Conservation (phyloP, 2,329 filamentous ascomycete genomes). For the Neopestalotiopsis rosae region DNA sequence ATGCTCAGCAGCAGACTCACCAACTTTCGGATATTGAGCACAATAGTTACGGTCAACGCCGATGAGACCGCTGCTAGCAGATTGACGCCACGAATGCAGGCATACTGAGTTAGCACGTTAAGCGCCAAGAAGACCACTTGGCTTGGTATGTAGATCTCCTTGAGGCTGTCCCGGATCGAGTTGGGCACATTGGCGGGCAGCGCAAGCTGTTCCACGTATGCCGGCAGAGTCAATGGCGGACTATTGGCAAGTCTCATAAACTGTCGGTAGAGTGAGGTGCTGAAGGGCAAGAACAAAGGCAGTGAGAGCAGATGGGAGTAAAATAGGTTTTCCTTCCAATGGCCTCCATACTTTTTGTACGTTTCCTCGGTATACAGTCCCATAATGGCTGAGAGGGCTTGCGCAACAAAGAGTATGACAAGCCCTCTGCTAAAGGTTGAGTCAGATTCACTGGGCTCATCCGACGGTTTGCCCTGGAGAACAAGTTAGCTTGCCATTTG, state of each 20-base stretch:
- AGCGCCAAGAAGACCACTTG: slow-evolving; percentile 74
- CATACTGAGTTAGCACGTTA: slow-evolving; percentile 89
- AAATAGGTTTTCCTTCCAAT: slow-evolving; percentile 96
- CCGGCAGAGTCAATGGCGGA: slow-evolving; percentile 58
- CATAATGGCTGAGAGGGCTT: slow-evolving; percentile 91
- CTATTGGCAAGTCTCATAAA: slow-evolving; percentile 69
- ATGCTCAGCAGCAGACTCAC: slow-evolving; percentile 91
- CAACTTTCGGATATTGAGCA: slow-evolving; percentile 93
- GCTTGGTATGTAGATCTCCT: slow-evolving; percentile 60
- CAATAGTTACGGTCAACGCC: slow-evolving; percentile 93
- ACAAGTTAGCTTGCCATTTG: slow-evolving; percentile 30
- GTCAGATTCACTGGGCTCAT: slow-evolving; percentile 32
- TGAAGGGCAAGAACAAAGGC: slow-evolving; percentile 76
- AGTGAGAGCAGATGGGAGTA: slow-evolving; percentile 83
- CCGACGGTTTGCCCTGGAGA: slow-evolving; percentile 29
- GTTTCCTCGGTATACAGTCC: slow-evolving; percentile 93
- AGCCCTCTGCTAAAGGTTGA: slow-evolving; percentile 71
- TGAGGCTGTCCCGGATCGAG: slow-evolving; percentile 42
- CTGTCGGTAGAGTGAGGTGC: slow-evolving; percentile 68
- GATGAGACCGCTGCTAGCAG: slow-evolving; percentile 87
- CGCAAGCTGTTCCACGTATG: slow-evolving; percentile 35
- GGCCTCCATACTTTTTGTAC: slow-evolving; percentile 82
- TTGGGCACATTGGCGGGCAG: slow-evolving; percentile 41
- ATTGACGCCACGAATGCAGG: slow-evolving; percentile 95
- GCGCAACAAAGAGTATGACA: slow-evolving; percentile 82